These are phyloP conservation scores for Cicer bijugum DNA, from an alignment of 306 rosid species.

Conservation along the genomic window DNA sequence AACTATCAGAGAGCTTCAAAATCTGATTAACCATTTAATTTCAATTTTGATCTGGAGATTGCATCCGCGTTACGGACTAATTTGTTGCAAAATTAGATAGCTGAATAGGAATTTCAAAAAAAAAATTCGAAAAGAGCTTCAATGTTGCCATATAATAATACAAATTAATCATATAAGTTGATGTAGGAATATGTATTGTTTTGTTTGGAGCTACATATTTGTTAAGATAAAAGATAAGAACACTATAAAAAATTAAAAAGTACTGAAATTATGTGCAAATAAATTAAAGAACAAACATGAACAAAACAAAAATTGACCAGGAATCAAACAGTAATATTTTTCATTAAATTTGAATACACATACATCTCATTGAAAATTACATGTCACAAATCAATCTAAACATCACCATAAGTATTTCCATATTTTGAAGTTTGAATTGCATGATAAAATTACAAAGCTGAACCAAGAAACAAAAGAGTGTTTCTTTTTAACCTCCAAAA, in stretches of 20 bases:
- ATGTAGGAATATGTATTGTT: too few relatives aligned
- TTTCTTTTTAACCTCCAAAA: neutral
- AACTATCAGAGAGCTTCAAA: constrained; percentile 45
- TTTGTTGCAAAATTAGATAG: neutral
- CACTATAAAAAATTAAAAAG: too few relatives aligned
- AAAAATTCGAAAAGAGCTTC: too few relatives aligned
- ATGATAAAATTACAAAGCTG: neutral
- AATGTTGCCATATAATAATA: too few relatives aligned
- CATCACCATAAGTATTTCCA: neutral
- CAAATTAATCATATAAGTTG: too few relatives aligned
- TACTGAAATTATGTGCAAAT: too few relatives aligned
- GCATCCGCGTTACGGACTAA: neutral
- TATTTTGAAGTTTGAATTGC: neutral
- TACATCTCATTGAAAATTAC: neutral
- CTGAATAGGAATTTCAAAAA: too few relatives aligned
- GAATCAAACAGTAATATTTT: neutral
- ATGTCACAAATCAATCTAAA: neutral
- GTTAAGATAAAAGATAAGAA: too few relatives aligned
- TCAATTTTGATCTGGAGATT: neutral
- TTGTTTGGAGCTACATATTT: too few relatives aligned
- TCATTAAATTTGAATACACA: neutral
- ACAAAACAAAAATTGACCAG: neutral
- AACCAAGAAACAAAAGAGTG: neutral
- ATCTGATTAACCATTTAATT: constrained; percentile 44
- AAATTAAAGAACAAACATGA: too few relatives aligned